Base-by-base conservation (phyloP, 2,329 filamentous ascomycete genomes). In the Aspergillus niger region DNA sequence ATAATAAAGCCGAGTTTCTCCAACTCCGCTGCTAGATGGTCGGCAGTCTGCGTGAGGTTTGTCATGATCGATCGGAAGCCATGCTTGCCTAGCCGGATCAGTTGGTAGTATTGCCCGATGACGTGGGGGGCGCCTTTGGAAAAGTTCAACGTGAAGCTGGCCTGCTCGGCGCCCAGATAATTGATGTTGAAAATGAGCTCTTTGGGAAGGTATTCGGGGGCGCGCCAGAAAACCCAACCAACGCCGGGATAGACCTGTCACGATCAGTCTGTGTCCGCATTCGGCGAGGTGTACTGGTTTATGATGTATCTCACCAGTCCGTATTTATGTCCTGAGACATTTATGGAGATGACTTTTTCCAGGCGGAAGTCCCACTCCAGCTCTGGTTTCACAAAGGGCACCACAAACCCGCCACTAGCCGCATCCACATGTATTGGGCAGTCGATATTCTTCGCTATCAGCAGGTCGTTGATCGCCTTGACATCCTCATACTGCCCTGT, bases 1-100 rank as follows among this genome's bases (percentile, higher is more conserved):
- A 97, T 91, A 67, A 92, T 77, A 80, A 97, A 96, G 28, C 90
- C 92, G 30, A 94, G 81, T 1, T 85, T 81, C 72, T 89, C 81
- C 2, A 97, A 86, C 10, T 87, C 85, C 1, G 84, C 82, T 44
- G 89, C 85, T 2, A 97, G 86, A 75, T 96, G 95, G 77, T 97
- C 91, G 20, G 93, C 89, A 0, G 89, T 96, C 55, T 89, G 86
- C 20, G 91, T 96, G 58, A 97, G 83, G 79, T 97, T 97, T 69
- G 86, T 83, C 77, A 80, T 89, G 61, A 89, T 82, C 38, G 79
- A 77, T 10, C 81, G 82, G 74, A 88, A 91, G 8, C 89, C 89
- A 2, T 79, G 77, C 72, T 86, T 88, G 2, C 89, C 89, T 0
- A 91, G 82, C 64, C 90, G 88, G 61, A 91, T 86, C 11, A 91